Conservation (phyloP, 192 early-diverging fungal species). For the Coemansia guatemalensis region DNA sequence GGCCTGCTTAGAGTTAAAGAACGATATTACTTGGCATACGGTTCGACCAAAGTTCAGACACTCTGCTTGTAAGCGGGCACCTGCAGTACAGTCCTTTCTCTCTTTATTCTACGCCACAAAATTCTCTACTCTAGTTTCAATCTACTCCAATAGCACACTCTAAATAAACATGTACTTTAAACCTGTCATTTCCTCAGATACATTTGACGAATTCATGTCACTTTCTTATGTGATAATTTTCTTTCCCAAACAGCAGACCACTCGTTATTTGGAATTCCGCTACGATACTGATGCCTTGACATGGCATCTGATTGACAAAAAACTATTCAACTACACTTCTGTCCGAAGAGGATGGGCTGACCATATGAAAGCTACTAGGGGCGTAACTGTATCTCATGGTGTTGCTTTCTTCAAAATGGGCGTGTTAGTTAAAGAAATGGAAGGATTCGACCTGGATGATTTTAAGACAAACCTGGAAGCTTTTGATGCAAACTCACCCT, state of each 20-base stretch:
- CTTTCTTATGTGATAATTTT: not conserved
- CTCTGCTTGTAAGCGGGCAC: too few species aligned
- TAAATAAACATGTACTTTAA: too few species aligned
- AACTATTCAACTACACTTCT: not conserved
- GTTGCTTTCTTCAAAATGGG: slow-evolving; percentile 2
- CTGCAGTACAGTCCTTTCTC: too few species aligned
- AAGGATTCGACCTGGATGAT: not conserved
- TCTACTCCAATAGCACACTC: too few species aligned
- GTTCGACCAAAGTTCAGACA: too few species aligned
- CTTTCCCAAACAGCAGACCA: not conserved
- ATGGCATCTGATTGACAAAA: slow-evolving; percentile 1
- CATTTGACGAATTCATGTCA: not conserved
- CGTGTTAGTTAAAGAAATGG: not conserved
- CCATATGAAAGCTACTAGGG: not conserved
- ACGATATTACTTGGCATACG: too few species aligned
- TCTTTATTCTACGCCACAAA: too few species aligned
- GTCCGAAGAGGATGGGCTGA: not conserved
- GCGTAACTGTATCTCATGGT: not conserved
- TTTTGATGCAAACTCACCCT: not conserved
- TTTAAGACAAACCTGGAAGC: not conserved
- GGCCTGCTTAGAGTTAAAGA: too few species aligned
- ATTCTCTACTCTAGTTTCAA: too few species aligned
- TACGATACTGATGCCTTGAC: not conserved
- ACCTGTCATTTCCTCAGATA: too few species aligned
- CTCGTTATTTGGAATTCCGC: not conserved